These are phyloP conservation scores for Aureobasidium sp. DNA, from an alignment of 2,329 filamentous ascomycete species.

Conservation along the genomic window DNA sequence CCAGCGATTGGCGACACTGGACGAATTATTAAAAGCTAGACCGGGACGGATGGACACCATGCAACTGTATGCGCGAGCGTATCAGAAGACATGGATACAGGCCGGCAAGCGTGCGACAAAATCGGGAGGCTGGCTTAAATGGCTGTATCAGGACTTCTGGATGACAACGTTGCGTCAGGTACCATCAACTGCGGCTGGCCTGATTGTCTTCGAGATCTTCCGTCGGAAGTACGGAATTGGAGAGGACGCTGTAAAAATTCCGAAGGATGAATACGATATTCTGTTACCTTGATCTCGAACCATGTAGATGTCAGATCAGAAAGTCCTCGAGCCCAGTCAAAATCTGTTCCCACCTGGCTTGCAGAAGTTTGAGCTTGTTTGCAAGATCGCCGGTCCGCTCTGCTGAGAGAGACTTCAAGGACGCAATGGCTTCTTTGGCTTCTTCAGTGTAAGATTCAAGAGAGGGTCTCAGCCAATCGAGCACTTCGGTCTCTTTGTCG, in stretches of 20 bases:
- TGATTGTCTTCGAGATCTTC: constrained; percentile 73
- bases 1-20: constrained; percentile 62
- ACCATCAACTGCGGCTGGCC: constrained; percentile 64
- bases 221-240: constrained; percentile 61
- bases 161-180: constrained; percentile 64
- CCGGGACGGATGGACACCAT: constrained; percentile 38
- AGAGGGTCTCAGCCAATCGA: constrained; percentile 16
- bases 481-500: constrained; percentile 21
- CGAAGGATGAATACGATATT: constrained; percentile 63
- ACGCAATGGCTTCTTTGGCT: constrained; percentile 11
- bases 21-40: constrained; percentile 38
- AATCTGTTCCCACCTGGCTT: constrained; percentile 31
- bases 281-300: constrained; percentile 41
- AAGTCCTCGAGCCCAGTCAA: constrained; percentile 16
- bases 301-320: background rate
- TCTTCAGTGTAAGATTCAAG: constrained; percentile 13
- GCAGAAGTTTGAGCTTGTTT: constrained; percentile 14
- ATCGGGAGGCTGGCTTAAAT: constrained; percentile 48
- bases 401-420: background rate
- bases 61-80: constrained; percentile 60
- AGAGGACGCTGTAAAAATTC: constrained; percentile 54
- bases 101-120: constrained; percentile 52
- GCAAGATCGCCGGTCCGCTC: background rate
- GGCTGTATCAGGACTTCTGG: constrained; percentile 65
- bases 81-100: constrained; percentile 56